A percentile compares a stretch with the other conserved stretches of the same genome.
These are phyloP conservation scores for Aspergillus ochraceus DNA, from an alignment of 2,329 filamentous ascomycete species.

Conservation along the genomic window DNA sequence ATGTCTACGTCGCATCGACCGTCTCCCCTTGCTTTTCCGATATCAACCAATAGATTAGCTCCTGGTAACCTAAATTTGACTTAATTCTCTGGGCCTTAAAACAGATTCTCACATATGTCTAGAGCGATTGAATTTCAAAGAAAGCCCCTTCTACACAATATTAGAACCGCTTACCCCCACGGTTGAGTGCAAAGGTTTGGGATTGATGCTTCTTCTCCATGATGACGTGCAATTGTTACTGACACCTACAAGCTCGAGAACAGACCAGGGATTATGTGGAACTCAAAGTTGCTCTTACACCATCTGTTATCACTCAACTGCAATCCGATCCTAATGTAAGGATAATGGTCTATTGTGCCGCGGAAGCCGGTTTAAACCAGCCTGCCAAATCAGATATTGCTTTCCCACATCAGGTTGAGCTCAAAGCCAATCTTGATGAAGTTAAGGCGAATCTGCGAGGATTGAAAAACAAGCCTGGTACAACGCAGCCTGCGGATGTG, in stretches of 20 bases:
- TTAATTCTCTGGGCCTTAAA: background rate
- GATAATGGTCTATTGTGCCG: constrained; percentile 81
- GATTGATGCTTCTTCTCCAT: background rate
- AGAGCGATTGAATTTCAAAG: constrained; percentile 61
- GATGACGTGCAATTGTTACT: constrained; percentile 10
- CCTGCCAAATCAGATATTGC: constrained; percentile 69
- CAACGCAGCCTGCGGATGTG: constrained; percentile 89
- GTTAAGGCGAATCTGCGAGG: constrained; percentile 92
- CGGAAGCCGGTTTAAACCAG: constrained; percentile 57
- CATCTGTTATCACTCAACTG: constrained; percentile 57
- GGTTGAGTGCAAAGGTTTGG: constrained; percentile 69
- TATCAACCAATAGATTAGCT: constrained; percentile 30
- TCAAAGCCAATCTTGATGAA: constrained; percentile 85
- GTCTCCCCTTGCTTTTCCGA: constrained; percentile 28
- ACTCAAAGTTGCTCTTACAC: constrained; percentile 59
- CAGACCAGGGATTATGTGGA: constrained; percentile 59
- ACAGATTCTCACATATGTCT: constrained; percentile 33
- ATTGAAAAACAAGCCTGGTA: constrained; percentile 92
- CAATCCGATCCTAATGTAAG: constrained; percentile 62
- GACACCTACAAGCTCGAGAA: constrained; percentile 53
- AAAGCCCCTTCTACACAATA: constrained; percentile 83
- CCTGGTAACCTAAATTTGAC: constrained; percentile 24
- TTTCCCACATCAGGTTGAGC: constrained; percentile 89
- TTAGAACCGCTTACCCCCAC: constrained; percentile 64
- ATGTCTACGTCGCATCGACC: constrained; percentile 28